Percentiles rank a stretch among this genome's conserved stretches.
Conservation (phyloP, 2,329 filamentous ascomycete species). For the Paracoccidioides lutzii region DNA sequence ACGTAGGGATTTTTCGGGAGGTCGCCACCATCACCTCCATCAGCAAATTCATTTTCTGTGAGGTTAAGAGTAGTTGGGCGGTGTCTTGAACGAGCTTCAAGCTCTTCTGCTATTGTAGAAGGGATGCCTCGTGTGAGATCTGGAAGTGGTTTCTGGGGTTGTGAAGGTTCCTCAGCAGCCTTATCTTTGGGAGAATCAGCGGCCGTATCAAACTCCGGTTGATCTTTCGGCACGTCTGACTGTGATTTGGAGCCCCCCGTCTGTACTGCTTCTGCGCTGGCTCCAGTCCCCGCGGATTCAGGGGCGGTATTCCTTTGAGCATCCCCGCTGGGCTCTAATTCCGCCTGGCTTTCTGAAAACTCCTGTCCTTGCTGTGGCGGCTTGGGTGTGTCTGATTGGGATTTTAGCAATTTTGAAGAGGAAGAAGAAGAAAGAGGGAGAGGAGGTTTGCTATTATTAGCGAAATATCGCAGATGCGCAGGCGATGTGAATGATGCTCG, state of each 20-base stretch:
- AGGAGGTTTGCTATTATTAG: conserved; percentile 24
- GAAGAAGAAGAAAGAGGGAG: conserved; percentile 14
- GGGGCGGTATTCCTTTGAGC: conserved; percentile 20
- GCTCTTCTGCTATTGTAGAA: conserved; percentile 73
- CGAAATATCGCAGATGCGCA: conserved; percentile 27
- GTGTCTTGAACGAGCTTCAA: conserved; percentile 32
- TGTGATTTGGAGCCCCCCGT: conserved; percentile 2
- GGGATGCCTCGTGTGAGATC: conserved; percentile 92
- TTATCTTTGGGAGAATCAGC: conserved; percentile 13
- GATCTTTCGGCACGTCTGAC: conserved; percentile 17
- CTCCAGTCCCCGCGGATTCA: conserved; percentile 16
- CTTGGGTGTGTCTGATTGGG: conserved; percentile 2
- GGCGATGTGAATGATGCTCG: conserved; percentile 21
- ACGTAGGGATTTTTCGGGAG: conserved; percentile 71
- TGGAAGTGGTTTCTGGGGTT: conserved; percentile 57
- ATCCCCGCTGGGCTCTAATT: conserved; percentile 25
- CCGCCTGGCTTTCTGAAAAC: conserved; percentile 25
- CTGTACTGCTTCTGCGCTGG: conserved; percentile 13
- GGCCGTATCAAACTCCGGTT: conserved; percentile 24
- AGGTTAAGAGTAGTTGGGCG: conserved; percentile 34
- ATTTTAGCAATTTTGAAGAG: conserved; percentile 3
- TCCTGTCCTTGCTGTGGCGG: conserved; percentile 11
- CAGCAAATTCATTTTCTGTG: conserved; percentile 34
- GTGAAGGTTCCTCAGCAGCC: conserved; percentile 13
- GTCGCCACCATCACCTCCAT: conserved; percentile 38